These are phyloP conservation scores for Phoma herbarum DNA, from an alignment of 2,329 filamentous ascomycete genomes.

Conservation along the genomic window DNA sequence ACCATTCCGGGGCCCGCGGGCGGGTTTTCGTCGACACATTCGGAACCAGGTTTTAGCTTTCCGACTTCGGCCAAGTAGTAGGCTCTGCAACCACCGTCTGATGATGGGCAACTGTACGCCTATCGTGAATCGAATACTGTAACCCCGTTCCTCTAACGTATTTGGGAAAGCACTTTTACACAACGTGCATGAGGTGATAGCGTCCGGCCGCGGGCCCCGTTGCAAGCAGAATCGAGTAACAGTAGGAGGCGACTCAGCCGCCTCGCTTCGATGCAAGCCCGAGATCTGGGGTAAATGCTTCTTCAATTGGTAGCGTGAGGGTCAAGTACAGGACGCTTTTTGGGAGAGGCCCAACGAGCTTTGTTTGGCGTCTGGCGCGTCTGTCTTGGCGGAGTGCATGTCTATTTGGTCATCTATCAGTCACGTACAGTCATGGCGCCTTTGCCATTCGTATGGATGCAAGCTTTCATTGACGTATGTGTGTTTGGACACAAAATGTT, in stretches of 20 bases:
- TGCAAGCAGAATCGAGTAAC: background rate
- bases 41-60: conserved; percentile 3
- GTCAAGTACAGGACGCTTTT: background rate
- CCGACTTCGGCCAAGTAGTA: background rate
- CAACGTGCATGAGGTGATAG: background rate
- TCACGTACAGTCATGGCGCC: background rate
- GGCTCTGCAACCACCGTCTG: background rate
- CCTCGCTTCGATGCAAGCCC: conserved; percentile 1
- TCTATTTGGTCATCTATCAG: background rate
- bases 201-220: conserved; percentile 8
- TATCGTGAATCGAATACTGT: background rate
- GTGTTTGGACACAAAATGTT: too few species aligned
- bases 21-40: background rate
- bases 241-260: background rate
- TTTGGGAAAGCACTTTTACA: background rate
- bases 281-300: conserved; percentile 2
- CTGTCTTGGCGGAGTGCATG: background rate
- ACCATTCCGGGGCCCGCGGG: conserved; percentile 5
- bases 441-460: background rate
- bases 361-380: background rate
- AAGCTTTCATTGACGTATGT: too few species aligned
- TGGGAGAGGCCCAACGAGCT: background rate
- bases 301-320: background rate
- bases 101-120: background rate
- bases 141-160: background rate